Evolutionary conservation across 1,139 yeast species (phyloP), one percentile per base, ranked within the genome.

Genomic region (Taphrina pruni): DNA sequence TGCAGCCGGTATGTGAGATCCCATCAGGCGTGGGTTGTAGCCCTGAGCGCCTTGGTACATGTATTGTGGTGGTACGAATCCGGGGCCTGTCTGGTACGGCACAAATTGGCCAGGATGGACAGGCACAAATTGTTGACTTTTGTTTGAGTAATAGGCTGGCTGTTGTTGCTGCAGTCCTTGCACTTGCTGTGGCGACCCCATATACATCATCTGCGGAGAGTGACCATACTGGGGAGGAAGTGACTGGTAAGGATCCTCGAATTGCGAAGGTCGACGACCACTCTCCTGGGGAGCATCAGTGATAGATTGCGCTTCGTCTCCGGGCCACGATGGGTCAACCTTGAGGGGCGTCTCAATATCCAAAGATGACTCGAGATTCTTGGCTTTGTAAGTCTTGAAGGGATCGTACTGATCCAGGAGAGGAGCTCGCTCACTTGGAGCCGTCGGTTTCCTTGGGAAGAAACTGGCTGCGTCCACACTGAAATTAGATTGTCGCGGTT

Each of bases 281-380:
- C 26, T 14, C 12, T 64, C 60, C 17, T 46, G 60, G 3, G 67
- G 67, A 12, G 61, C 46, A 45, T 64, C 67, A 11, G 60, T 35
- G 52, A 64, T 41, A 7, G 58, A 60, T 14, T 45, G 58, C n/a
- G 68, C 52, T 36, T 46, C 58, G 9, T 62, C 70, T 11, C 60
- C 45, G 12, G 67, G 67, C 71, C 71, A 70, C 7, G 71, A 56
- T 14, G 71, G 71, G 36, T 65, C 60, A 32, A 65, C 64, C 35
- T 55, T 56, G 21, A 56, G 57, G 8, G 71, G 70, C 36, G 65
- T 62, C 58, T 70, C 71, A n/a, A 65, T 60, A 8, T 61, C 65
- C 8, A 60, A 43, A 12, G 46, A 21, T 12, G 61, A 54, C 4
- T 68, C 68, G 36, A 68, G 70, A 56, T 68, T 58, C 50, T 62